Evolutionary conservation across 176 grass and related monocot genomes (phyloP), one percentile per base, ranked within the genome.

Genomic region (Oryza glaberrima): DNA sequence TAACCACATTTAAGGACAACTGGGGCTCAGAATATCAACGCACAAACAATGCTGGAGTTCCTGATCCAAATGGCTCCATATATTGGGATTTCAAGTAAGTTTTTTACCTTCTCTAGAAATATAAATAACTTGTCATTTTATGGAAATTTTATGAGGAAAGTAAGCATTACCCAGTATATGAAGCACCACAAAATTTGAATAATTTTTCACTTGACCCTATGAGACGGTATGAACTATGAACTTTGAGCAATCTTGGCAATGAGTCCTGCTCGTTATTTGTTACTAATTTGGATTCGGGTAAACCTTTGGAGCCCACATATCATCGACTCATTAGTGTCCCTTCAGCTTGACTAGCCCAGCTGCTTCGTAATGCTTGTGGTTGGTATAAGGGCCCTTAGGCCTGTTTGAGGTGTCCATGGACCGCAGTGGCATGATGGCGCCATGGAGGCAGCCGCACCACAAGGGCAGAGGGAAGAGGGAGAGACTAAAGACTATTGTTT

Each of bases 1-100:
- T 91, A 90, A 81, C 85, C 54, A 89, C 96, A 87, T 87, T 95
- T 60, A 90, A 74, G 84, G 93, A 94, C 46, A 98, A 98, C 82
- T 98, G 96, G 96, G 86, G 66, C 71, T 92, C 93, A 77, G 87
- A 92, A 38, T 98, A 98, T 83, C 93, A 98, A 80, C 89, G 58
- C n/a, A 98, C 96, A 80, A 95, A 91, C 69, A 94, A 98, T 92
- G 96, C 91, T 73, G 96, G 96, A 22, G 90, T 98, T 88, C 96
- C 96, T 85, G 91, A 95, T 65, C 88, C 90, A 85, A 87, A 90
- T 41, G 96, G 96, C 17, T 83, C 91, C 70, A 94, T 94, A 88
- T 93, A 86, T 92, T 98, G 96, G 96, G 90, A 95, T 86, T 98
- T 36, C 35, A 36, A 36, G 35, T 36, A 36, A 36, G 35, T 36